Conservation (phyloP, 495 filamentous ascomycete species). For the Hypoxylon fragiforme region DNA sequence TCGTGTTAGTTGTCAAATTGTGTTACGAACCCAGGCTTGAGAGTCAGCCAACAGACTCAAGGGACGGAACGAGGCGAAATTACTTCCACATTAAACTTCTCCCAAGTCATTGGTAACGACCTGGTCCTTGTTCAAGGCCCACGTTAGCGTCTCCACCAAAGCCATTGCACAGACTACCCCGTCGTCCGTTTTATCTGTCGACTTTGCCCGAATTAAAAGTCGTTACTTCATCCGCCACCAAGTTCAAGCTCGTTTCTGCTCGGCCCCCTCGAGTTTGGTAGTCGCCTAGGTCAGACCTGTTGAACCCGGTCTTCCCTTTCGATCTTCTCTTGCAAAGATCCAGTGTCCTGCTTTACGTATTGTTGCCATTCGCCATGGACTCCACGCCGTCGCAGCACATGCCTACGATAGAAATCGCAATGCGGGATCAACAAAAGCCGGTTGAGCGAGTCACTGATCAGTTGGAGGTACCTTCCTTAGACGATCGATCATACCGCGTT, state of each 20-base stretch:
- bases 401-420: constrained; percentile 20
- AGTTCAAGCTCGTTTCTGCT: constrained; percentile 12
- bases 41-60: background rate
- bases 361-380: constrained; percentile 24
- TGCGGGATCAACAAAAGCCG: constrained; percentile 42
- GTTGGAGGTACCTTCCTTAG: constrained; percentile 83
- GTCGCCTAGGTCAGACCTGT: background rate
- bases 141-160: constrained; percentile 37
- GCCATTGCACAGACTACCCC: constrained; percentile 26
- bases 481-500: constrained; percentile 87
- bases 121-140: constrained; percentile 20
- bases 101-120: constrained; percentile 35
- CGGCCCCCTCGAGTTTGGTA: constrained; percentile 11
- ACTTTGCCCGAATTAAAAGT: constrained; percentile 21
- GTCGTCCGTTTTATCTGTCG: constrained; percentile 23
- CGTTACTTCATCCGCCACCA: constrained; percentile 23
- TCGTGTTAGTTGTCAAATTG: constrained; percentile 11
- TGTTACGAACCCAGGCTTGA: constrained; percentile 7
- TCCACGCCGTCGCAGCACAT: constrained; percentile 22
- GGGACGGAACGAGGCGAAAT: constrained; percentile 15
- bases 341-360: constrained; percentile 9
- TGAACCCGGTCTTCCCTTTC: background rate
- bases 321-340: constrained; percentile 4
- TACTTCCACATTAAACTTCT: constrained; percentile 22
- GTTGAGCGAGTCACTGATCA: constrained; percentile 75